Conservation (phyloP, 1,284 basidiomycete genomes). For the Rhodotorula sp. region DNA sequence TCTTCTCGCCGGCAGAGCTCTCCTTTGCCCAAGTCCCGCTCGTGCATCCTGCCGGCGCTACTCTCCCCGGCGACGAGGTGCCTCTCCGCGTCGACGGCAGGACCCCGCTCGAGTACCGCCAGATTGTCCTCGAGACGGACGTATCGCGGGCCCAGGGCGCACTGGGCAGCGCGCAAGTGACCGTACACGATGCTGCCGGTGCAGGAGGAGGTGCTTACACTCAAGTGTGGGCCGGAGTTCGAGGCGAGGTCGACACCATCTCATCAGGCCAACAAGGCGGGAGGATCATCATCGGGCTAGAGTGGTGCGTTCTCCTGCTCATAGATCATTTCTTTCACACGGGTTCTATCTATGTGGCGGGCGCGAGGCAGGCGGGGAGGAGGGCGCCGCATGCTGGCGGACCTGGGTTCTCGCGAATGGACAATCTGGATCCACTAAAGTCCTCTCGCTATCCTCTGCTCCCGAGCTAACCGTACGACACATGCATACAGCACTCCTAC, state of each 20-base stretch:
- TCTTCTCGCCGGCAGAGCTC: conserved; percentile 38
- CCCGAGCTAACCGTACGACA: background rate
- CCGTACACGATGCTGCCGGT: conserved; percentile 23
- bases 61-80: background rate
- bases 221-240: conserved; percentile 35
- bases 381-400: background rate
- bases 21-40: conserved; percentile 33
- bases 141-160: conserved; percentile 34
- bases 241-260: conserved; percentile 35
- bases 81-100: conserved; percentile 37
- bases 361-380: too few species aligned
- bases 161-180: conserved; percentile 26
- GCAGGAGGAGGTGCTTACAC: conserved; percentile 17
- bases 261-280: conserved; percentile 13
- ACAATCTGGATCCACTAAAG: background rate
- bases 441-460: too few species aligned
- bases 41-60: background rate
- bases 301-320: conserved; percentile 18
- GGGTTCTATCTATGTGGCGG: too few species aligned
- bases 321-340: background rate
- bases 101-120: conserved; percentile 29
- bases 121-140: conserved; percentile 33
- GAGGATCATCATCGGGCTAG: conserved; percentile 28
- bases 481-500: conserved; percentile 24
- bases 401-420: background rate